Evolutionary conservation across 2,329 filamentous ascomycete species (phyloP).

Genomic region (Cercospora sp.): DNA sequence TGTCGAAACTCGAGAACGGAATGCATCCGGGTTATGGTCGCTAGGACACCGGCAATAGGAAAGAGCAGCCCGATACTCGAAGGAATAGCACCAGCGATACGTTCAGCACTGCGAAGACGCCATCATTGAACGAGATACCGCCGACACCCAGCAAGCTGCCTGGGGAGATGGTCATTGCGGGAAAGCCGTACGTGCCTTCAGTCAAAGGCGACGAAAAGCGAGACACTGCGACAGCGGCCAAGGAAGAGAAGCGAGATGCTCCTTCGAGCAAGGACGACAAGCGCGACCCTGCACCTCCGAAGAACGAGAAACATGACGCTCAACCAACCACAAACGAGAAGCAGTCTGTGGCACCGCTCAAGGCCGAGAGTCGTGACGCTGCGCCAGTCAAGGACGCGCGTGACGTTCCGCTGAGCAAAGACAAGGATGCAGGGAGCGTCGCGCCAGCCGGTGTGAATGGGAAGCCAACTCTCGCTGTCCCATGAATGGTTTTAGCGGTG

Average conservation of each 20-base stretch:
- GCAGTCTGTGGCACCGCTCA: not conserved
- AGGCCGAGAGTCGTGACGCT: not conserved
- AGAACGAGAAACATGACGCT: not conserved
- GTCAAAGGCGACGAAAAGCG: not conserved
- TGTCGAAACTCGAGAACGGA: constrained; percentile 4
- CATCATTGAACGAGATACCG: not conserved
- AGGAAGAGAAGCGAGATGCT: not conserved
- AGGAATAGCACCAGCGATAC: constrained; percentile 1
- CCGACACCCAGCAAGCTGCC: constrained; percentile 8
- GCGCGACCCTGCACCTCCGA: not conserved
- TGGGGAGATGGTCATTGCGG: not conserved
- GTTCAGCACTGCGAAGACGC: constrained; percentile 5
- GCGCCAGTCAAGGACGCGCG: not conserved
- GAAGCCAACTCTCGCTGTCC: not conserved
- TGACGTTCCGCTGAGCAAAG: not conserved
- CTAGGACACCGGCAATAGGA: constrained; percentile 16
- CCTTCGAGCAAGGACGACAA: not conserved
- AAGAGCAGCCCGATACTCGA: constrained; percentile 6
- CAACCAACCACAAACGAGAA: not conserved
- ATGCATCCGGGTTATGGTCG: constrained; percentile 17
- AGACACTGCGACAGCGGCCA: not conserved
- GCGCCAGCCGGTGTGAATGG: not conserved
- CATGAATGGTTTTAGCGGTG: not conserved
- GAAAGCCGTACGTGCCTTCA: constrained; percentile 11
- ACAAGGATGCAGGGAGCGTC: not conserved